Base-by-base conservation (phyloP, 441 rosid genomes). In the Aquilaria agallochum region DNA sequence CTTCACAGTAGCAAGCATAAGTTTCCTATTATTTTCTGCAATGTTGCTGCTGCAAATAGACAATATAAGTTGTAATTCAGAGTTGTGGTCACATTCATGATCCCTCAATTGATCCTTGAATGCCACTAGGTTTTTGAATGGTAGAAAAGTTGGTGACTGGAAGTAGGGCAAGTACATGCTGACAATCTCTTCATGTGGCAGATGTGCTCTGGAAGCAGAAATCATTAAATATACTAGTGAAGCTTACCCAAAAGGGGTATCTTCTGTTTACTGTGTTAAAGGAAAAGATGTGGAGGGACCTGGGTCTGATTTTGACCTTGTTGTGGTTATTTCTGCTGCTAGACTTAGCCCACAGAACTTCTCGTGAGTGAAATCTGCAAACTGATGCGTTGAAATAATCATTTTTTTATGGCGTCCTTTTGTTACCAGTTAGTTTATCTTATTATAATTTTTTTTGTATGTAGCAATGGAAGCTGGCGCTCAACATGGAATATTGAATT, bases 391-490 rank as follows among this genome's bases (percentile, higher is more conserved):
- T 51, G 14, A 55, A 53, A 31, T 30, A 30, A 9, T 12, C 40
- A 59, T 53, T 44, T 31, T 58, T 32, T 68, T 44, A 31, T 48
- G 40, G 48, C 31, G 61, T 47, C 31, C 50, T 50, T 53, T 61
- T 11, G 50, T 58, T 58, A 40, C 33, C 36, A 58, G 56, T 47
- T 49, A 56, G 49, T 50, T 1, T 58, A 10, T 64, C 60, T 42
- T 69, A 57, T 55, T 9, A 52, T 61, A 53, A 32, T 72, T 30
- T 50, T 56, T 55, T 42, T 74, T 63, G 53, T 69, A 49, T 71
- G 60, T 63, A 95, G 99, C 71, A 89, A 87, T 67, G 99, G 99
- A 72, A 92, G 93, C 70, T 95, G 98, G 99, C 90, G 95, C 49
- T 92, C 97, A 4, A 73, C 86, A 36, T 95, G 99, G 99, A 86